Base-by-base conservation (phyloP, 164 flowering plant genomes). In the Nymphaea thermarum region DNA sequence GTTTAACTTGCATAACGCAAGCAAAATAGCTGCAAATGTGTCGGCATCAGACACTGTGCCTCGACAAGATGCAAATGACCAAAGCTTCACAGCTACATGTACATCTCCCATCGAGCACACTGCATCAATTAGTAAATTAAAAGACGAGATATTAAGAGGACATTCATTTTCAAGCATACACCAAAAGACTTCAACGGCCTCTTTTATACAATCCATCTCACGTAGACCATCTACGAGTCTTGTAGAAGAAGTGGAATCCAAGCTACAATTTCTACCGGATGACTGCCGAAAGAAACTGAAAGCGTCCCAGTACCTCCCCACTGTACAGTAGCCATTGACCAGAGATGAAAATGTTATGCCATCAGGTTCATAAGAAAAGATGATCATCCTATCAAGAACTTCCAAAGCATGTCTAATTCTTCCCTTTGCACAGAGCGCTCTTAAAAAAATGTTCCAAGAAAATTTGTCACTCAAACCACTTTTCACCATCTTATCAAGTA, bases 401-500 rank as follows among this genome's bases (percentile, higher is more conserved):
- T 82, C 84, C 68, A 65, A 65, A 61, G 86, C 85, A 72, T 80
- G 74, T 44, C 55, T 70, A 43, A 76, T 71, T 60, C 57, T 15
- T 6, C 65, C 73, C 43, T 78, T 73, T 67, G 83, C 77, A 69
- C 86, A 82, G 65, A 86, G 74, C 72, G 77, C 77, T 74, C 86
- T 70, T 66, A 87, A 79, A 42, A 86, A 75, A 65, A 83, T 72
- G 71, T 82, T 83, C 88, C 92, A 89, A 43, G 96, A 86, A 43
- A 67, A 14, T 45, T 65, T 72, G 66, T 87, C 77, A 55, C 72
- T 79, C 64, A 82, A 66, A 57, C 73, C 77, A 66, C 69, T 76
- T 64, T 71, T 72, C 42, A 77, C 75, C 86, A 89, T 83, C 64
- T 76, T 79, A 67, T 76, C 77, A 67, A 87, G 78, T 15, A 78